Evolutionary conservation across 1,139 yeast species (phyloP), one percentile per base, ranked within the genome.

Genomic region (Barnettozyma hawaiiensis): DNA sequence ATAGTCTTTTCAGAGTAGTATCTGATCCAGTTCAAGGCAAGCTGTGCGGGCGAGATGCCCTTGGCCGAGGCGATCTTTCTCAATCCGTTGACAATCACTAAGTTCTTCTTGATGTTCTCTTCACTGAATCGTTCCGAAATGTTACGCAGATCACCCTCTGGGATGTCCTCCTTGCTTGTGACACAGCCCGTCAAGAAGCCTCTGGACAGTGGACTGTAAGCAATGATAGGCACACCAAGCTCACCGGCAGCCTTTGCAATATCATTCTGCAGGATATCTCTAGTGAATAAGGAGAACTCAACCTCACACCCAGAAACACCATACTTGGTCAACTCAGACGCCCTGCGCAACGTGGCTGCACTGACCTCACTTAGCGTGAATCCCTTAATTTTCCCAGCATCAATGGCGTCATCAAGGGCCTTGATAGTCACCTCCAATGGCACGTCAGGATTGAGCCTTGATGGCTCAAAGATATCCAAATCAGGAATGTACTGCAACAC

Each of bases 171-270:
- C 5, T 64, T 53, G 9, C 70, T 59, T 35, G 65, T 73, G 45
- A 77, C 72, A 15, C 66, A 50, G 44, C 92, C 94, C 7, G 94
- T 81, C 47, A 87, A 71, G 45, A 79, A 63, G 1, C 96, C 96
- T 55, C 85, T 71, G n/a, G 87, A 81, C 47, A 87, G 69, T 33
- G 96, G 96, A 22, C 95, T 82, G 63, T 87, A 86, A 22, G 90
- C 86, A 48, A 84, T 65, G 31, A 85, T 67, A 8, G 92, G 83
- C 44, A 86, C 72, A n/a, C 67, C 67, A 31, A 74, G 66, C 46
- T 79, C 81, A n/a, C 63, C 66, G 47, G 77, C 71, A 5, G 67
- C 62, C 14, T 69, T 71, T 48, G 81, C 73, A 18, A 82, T 71
- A 2, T 90, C 95, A 54, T 82, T 76, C 9, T 63, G 49, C 32